A percentile compares a stretch with the other conserved stretches of the same genome.
Evolutionary conservation across 75 land plant genomes (phyloP).

Genomic region (Chamaecyparis obtusa): DNA sequence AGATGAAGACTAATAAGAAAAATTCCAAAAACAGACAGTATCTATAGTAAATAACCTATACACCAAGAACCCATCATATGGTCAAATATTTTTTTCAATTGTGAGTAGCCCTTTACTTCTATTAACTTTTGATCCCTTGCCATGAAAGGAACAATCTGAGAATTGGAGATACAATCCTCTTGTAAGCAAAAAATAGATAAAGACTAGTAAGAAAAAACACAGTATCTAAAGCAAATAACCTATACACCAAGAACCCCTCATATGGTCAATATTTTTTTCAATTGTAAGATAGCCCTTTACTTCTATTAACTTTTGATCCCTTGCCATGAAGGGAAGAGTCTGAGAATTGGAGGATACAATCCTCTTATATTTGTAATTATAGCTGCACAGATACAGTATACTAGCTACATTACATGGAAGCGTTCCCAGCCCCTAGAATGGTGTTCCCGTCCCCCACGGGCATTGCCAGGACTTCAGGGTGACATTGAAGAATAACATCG

Average conservation of each 20-base stretch:
- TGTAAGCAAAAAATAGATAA: not conserved
- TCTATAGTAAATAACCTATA: not conserved
- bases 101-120: not conserved
- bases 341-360: not conserved
- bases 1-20: not conserved
- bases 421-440: no score
- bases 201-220: not conserved
- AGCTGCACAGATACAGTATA: not conserved
- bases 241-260: not conserved
- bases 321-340: not conserved
- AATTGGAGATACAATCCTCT: not conserved
- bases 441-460: no score
- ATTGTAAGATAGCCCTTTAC: not conserved
- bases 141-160: not conserved
- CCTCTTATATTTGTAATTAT: not conserved
- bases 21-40: not conserved
- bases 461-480: not conserved
- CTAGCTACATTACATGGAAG: not conserved
- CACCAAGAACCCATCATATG: not conserved
- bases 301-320: not conserved
- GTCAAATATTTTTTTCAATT: not conserved
- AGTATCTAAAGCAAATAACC: not conserved
- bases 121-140: not conserved
- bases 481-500: no score
- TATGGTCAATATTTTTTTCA: not conserved